phyloP scores from a whole-genome alignment of 306 rosid genomes.

The Cucurbita pepo region DNA sequence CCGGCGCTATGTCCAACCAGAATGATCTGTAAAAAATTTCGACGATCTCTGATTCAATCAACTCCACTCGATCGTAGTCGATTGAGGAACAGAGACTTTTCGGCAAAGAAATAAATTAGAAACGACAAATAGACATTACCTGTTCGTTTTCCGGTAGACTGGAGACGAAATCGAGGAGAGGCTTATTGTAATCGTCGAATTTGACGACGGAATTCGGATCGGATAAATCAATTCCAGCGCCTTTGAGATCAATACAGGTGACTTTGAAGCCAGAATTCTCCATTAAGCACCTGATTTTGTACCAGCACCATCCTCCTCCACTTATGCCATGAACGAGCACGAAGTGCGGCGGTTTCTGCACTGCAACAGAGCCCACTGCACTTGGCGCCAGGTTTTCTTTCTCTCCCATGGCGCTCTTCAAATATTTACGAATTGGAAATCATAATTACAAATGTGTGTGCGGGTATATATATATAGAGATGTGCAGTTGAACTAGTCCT shows the following conservation, averaged over 20 bases:
- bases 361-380: neutral
- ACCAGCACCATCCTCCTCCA: slow-evolving; percentile 95
- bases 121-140: slow-evolving; percentile 13
- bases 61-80: neutral
- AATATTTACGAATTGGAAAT: neutral
- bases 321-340: slow-evolving; percentile 82
- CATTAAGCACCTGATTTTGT: slow-evolving; percentile 73
- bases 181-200: slow-evolving; percentile 72
- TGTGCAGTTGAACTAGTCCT: neutral
- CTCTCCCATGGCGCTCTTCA: slow-evolving; percentile 16
- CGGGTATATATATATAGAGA: neutral
- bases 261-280: slow-evolving; percentile 82
- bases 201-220: slow-evolving; percentile 44
- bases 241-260: slow-evolving; percentile 67
- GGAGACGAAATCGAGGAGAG: slow-evolving; percentile 57
- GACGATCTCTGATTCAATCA: neutral
- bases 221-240: slow-evolving; percentile 57
- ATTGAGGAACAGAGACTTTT: neutral
- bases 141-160: slow-evolving; percentile 54
- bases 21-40: slow-evolving; percentile 30
- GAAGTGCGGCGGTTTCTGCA: slow-evolving; percentile 32
- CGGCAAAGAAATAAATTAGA: neutral
- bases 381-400: slow-evolving; percentile 10
- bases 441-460: too few species aligned
- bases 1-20: slow-evolving; percentile 96